phyloP scores from a whole-genome alignment of 441 rosid species.

The Arabidopsis hybrid region DNA sequence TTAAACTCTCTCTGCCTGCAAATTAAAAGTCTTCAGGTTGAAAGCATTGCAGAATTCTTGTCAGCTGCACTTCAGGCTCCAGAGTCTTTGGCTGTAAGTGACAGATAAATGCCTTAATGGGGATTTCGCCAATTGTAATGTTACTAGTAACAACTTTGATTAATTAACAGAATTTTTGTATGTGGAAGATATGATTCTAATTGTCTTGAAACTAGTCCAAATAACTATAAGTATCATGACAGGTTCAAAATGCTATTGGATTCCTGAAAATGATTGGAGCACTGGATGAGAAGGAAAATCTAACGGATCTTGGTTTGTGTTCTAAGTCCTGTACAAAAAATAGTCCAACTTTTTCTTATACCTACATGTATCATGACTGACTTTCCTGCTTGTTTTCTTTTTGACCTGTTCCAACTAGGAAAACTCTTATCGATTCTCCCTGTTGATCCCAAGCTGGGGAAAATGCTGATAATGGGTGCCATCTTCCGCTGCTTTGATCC shows the following conservation, averaged over 20 bases:
- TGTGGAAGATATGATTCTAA: constrained; percentile 6
- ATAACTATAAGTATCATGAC: constrained; percentile 37
- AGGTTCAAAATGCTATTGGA: constrained; percentile 96
- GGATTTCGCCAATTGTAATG: constrained; percentile 12
- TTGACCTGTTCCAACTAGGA: constrained; percentile 54
- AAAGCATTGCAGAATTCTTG: constrained; percentile 89
- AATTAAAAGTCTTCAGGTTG: constrained; percentile 95
- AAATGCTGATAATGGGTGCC: constrained; percentile 99
- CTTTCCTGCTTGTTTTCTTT: constrained; percentile 28
- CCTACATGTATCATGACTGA: constrained; percentile 26
- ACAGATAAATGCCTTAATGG: constrained; percentile 6
- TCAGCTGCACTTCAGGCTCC: constrained; percentile 98
- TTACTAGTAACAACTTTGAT: constrained; percentile 2
- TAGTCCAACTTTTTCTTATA: constrained; percentile 18
- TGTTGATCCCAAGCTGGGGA: constrained; percentile 99
- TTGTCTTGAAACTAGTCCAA: not conserved
- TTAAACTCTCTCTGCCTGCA: constrained; percentile 99
- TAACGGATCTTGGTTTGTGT: constrained; percentile 91
- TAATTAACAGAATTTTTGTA: constrained; percentile 9
- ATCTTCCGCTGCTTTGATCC: constrained; percentile 97
- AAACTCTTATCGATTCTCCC: constrained; percentile 89
- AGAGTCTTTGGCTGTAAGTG: constrained; percentile 85
- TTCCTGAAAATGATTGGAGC: constrained; percentile 96
- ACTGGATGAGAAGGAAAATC: constrained; percentile 88
- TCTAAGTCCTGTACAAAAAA: constrained; percentile 31